These are phyloP conservation scores for Gryganskiella cystojenkinii DNA, from an alignment of 192 early-diverging fungal species.

Conservation along the genomic window DNA sequence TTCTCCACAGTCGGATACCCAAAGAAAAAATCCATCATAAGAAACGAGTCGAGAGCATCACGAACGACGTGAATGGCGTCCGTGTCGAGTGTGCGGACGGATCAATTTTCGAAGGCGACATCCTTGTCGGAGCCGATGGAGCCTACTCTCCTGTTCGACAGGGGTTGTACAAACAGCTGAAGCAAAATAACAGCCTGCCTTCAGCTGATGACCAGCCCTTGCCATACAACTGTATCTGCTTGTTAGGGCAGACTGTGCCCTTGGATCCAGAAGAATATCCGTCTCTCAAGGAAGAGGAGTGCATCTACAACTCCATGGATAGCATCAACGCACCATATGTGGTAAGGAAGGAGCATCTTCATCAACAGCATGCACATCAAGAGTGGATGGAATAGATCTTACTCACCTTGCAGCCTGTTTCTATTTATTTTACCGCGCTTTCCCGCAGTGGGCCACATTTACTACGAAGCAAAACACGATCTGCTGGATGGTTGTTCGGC, in stretches of 20 bases:
- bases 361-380: not conserved
- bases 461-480: not conserved
- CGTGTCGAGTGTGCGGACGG: constrained; percentile 4
- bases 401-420: not conserved
- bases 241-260: not conserved
- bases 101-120: constrained; percentile 13
- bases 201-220: not conserved
- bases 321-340: too few relatives aligned
- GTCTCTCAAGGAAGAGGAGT: too few relatives aligned
- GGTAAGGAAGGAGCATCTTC: too few relatives aligned
- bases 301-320: too few relatives aligned
- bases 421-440: not conserved
- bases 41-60: constrained; percentile 4
- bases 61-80: constrained; percentile 2
- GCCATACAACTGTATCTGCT: constrained; percentile 1
- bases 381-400: too few relatives aligned
- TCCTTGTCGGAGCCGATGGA: constrained; percentile 34
- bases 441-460: constrained; percentile 2
- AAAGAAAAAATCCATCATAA: not conserved
- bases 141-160: constrained; percentile 24
- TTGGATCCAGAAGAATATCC: constrained; percentile 5
- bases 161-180: constrained; percentile 1
- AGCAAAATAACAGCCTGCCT: not conserved
- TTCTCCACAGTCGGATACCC: not conserved
- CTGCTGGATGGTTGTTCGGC: constrained; percentile 8